These are phyloP conservation scores for Perilla frutescens DNA, from an alignment of 257 asterid species.

Conservation along the genomic window DNA sequence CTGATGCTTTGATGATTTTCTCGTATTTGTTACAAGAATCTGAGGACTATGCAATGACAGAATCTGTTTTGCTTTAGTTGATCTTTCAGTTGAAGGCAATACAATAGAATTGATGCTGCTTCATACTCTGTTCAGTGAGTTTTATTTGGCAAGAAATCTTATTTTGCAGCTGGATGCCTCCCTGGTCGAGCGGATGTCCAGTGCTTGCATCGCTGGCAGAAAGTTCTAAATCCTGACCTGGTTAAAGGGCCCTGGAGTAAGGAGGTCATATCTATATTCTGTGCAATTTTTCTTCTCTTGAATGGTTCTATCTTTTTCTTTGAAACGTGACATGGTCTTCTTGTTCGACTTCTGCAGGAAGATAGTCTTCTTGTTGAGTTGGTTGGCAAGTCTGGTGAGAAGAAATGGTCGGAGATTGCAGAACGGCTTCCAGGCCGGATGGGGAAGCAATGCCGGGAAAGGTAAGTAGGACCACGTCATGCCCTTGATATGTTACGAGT, in stretches of 20 bases:
- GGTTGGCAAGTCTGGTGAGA: conserved; percentile 41
- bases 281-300: too few species aligned
- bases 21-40: background rate
- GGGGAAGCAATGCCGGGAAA: conserved; percentile 72
- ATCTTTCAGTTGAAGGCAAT: background rate
- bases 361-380: conserved; percentile 50
- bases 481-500: background rate
- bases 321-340: background rate
- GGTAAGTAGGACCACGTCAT: conserved; percentile 42
- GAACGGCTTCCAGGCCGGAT: conserved; percentile 56
- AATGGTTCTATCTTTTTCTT: background rate
- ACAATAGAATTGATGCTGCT: background rate
- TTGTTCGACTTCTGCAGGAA: conserved; percentile 46
- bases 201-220: conserved; percentile 69
- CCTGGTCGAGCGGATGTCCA: conserved; percentile 60
- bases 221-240: conserved; percentile 58
- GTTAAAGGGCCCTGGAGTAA: conserved; percentile 65
- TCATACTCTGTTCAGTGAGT: background rate
- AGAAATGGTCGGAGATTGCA: conserved; percentile 59
- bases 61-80: background rate
- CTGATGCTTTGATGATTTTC: background rate
- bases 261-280: conserved; percentile 44
- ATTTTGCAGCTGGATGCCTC: conserved; percentile 49
- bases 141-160: background rate
- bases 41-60: background rate